These are phyloP conservation scores for Wallemia hederae DNA, from an alignment of 1,284 basidiomycete species.

Conservation along the genomic window DNA sequence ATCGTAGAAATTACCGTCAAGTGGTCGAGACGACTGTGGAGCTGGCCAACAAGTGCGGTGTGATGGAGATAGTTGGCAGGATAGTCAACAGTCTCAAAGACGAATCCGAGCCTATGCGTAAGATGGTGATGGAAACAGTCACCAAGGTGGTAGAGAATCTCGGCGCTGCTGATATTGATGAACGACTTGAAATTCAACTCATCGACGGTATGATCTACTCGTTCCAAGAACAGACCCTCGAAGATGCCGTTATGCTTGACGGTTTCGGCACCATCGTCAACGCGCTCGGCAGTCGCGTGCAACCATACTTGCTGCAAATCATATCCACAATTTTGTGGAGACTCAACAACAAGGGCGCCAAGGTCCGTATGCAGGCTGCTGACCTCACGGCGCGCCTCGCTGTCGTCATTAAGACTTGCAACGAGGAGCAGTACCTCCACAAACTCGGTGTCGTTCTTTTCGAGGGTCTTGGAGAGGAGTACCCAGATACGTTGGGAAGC, in stretches of 20 bases:
- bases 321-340: conserved; percentile 99
- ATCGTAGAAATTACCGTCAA: conserved; percentile 81
- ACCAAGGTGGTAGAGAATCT: conserved; percentile 78
- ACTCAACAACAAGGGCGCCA: conserved; percentile 94
- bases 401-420: conserved; percentile 93
- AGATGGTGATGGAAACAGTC: conserved; percentile 99
- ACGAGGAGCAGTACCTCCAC: conserved; percentile 79
- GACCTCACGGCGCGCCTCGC: conserved; percentile 83
- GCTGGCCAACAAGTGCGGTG: conserved; percentile 82
- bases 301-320: conserved; percentile 93
- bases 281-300: conserved; percentile 82
- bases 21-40: conserved; percentile 97
- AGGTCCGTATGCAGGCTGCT: conserved; percentile 94
- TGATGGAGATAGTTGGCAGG: conserved; percentile 76
- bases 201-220: conserved; percentile 97
- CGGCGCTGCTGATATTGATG: conserved; percentile 87
- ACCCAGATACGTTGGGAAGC: conserved; percentile 79
- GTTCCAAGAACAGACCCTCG: conserved; percentile 97
- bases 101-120: conserved; percentile 18
- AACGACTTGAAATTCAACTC: conserved; percentile 70
- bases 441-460: conserved; percentile 92
- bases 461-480: conserved; percentile 97
- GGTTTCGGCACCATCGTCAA: conserved; percentile 94
- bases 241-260: conserved; percentile 96
- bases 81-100: conserved; percentile 84